Evolutionary conservation across 108 stramenopile species (phyloP).

Genomic region (Cyclotella distinguenda): DNA sequence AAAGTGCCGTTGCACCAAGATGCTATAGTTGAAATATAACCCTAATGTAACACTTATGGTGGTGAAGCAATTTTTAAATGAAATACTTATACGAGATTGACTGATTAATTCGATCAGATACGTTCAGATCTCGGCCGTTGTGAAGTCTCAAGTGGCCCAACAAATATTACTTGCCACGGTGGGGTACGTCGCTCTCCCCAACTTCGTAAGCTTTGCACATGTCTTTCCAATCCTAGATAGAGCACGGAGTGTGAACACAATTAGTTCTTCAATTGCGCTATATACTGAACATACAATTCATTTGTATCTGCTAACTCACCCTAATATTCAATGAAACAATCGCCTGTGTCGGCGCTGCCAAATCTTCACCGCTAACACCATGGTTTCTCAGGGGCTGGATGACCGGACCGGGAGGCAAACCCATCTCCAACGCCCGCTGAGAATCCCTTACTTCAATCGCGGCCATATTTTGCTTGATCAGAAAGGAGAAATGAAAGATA

Average conservation of each 20-base stretch:
- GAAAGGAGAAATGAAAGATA: slow-evolving; percentile 79
- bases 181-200: slow-evolving; percentile 58
- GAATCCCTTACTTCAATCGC: slow-evolving; percentile 23
- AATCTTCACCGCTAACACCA: neutral
- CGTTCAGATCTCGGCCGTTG: no score
- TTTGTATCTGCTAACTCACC: slow-evolving; percentile 8
- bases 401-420: slow-evolving; percentile 38
- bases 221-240: slow-evolving; percentile 64
- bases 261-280: neutral
- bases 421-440: slow-evolving; percentile 33
- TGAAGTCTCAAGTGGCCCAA: no score
- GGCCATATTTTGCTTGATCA: slow-evolving; percentile 68
- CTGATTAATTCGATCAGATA: no score
- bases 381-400: neutral
- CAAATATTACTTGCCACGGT: slow-evolving; percentile 56
- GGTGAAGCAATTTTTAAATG: no score
- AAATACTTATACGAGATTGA: no score
- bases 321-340: slow-evolving; percentile 70
- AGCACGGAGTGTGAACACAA: neutral
- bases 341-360: slow-evolving; percentile 50
- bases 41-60: no score
- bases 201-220: slow-evolving; percentile 64
- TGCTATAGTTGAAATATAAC: no score
- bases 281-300: neutral
- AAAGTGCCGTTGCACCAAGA: no score